These are phyloP conservation scores for Paecilomyces sp. DNA, from an alignment of 2,329 filamentous ascomycete genomes.

Conservation along the genomic window DNA sequence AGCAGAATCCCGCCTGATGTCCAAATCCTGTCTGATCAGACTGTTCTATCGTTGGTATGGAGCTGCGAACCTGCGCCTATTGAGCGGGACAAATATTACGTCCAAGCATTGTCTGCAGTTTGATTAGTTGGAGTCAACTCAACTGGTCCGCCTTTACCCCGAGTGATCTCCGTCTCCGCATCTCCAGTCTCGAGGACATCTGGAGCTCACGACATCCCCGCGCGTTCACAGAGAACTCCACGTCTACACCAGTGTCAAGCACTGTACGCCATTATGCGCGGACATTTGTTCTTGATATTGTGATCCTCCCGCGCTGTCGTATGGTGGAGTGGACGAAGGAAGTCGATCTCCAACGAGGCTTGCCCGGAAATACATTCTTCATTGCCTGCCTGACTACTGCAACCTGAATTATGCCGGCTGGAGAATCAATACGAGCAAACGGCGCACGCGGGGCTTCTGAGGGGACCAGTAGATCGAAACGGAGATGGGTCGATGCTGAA, in stretches of 20 bases:
- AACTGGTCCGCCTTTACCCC: not conserved
- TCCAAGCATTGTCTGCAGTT: not conserved
- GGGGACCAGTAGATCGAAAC: constrained; percentile 21
- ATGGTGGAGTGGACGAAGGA: not conserved
- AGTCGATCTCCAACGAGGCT: constrained; percentile 6
- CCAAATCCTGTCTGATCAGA: not conserved
- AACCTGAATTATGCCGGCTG: constrained; percentile 22
- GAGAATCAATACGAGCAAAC: constrained; percentile 24
- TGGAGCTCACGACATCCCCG: not conserved
- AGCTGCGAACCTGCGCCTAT: not conserved
- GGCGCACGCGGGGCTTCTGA: constrained; percentile 24
- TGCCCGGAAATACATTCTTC: constrained; percentile 24
- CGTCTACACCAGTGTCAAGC: not conserved
- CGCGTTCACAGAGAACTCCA: not conserved
- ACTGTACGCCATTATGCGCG: not conserved
- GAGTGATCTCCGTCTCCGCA: not conserved
- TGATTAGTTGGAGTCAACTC: not conserved
- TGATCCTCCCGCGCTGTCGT: not conserved
- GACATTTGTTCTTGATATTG: not conserved
- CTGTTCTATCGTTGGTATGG: not conserved
- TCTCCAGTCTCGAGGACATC: not conserved
- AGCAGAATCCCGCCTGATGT: not conserved
- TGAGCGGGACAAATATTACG: not conserved
- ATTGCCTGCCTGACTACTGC: constrained; percentile 11
- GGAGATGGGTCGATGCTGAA: constrained; percentile 22